phyloP scores from a whole-genome alignment of 306 rosid species.

The Glycine latifolia region DNA sequence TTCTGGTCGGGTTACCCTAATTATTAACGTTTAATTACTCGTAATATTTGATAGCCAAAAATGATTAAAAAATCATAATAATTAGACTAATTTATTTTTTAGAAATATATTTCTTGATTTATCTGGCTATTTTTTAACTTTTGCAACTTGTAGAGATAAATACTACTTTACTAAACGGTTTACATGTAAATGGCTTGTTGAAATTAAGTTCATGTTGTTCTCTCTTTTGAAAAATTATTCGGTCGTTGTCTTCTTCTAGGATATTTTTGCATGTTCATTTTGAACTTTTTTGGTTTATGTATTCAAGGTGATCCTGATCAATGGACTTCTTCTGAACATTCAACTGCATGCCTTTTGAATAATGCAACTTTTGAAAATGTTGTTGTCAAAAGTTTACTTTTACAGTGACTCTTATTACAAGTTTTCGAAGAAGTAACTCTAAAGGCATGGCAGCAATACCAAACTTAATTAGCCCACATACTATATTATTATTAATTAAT shows the following conservation, averaged over 20 bases:
- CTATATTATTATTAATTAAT: neutral
- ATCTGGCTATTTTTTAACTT: neutral
- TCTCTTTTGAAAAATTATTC: slow-evolving; percentile 10
- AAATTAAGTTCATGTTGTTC: neutral
- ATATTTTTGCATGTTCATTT: slow-evolving; percentile 49
- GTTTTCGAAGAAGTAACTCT: slow-evolving; percentile 58
- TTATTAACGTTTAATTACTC: slow-evolving; percentile 24
- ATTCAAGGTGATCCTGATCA: slow-evolving; percentile 38
- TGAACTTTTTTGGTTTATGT: slow-evolving; percentile 30
- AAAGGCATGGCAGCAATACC: slow-evolving; percentile 54
- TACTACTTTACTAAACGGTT: neutral
- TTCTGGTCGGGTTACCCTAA: slow-evolving; percentile 48
- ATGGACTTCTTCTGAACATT: slow-evolving; percentile 53
- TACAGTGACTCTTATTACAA: slow-evolving; percentile 55
- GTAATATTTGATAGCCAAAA: neutral
- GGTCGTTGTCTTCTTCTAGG: slow-evolving; percentile 29
- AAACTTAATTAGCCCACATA: slow-evolving; percentile 35
- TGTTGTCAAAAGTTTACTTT: slow-evolving; percentile 57
- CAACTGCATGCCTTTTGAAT: slow-evolving; percentile 60
- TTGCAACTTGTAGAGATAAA: neutral
- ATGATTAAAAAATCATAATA: neutral
- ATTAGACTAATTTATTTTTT: neutral
- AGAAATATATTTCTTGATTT: neutral
- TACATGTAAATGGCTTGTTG: neutral
- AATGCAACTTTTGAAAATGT: slow-evolving; percentile 58